Base-by-base conservation (phyloP, 768 basidiomycete genomes). In the Pluteus cervinus region DNA sequence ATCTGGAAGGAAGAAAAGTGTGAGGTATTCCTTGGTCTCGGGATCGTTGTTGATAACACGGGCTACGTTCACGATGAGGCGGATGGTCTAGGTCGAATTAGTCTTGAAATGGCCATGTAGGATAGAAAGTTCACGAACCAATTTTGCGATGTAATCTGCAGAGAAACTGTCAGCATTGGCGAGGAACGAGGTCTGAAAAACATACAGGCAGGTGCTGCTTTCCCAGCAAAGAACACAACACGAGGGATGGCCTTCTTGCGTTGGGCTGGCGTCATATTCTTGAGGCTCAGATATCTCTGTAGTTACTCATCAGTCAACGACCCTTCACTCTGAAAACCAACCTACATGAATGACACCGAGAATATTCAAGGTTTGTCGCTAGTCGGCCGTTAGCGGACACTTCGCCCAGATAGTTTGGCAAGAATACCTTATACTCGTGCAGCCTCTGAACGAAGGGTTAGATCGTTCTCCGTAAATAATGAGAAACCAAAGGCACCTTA, bases 191-290 rank as follows among this genome's bases (percentile, higher is more conserved):
- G 18, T 24, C 21, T 14, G 12, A 10, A 18, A 14, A 5, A 65
- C 81, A 53, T 54, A 85, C 83, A 90, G 41, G 81, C 93, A 25
- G 94, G 94, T 0, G 94, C 94, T 37, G 94, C 92, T 58, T 97
- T 97, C 45, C 96, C 94, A 22, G 90, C 94, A 46, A 99, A 98
- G 70, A 99, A 86, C n/a, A 90, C 84, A 14, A 90, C 91, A 36
- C 80, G 76, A n/a, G 79, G 85, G 48, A 75, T 79, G 46, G 84
- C 75, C 56, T 86, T 86, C 68, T 85, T 84, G 52, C 86, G 76
- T 56, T 96, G 80, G 20, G 61, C 81, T 0, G 86, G 74, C 2
- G 71, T 68, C 79, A 94, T 78, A 22, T 58, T 69, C 66, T 97
- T 97, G 60, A 96, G 58, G 7, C 61, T 63, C 34, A 92, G 65